These are phyloP conservation scores for Mycocalia duriaeana DNA, from an alignment of 1,284 basidiomycete species.

Conservation along the genomic window DNA sequence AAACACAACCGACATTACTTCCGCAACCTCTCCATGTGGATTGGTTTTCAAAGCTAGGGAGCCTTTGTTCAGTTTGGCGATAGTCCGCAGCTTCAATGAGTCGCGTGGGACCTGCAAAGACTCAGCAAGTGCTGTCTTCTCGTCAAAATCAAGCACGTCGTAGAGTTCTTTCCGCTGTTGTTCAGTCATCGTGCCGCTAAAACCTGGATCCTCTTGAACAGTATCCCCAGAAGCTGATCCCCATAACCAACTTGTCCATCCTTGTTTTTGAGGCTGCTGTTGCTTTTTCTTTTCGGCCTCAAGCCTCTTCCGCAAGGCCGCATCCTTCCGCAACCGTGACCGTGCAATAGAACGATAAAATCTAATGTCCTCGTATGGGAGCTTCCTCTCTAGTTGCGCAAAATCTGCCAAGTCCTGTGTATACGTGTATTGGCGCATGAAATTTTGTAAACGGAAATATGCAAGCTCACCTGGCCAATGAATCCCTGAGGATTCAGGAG, in stretches of 20 bases:
- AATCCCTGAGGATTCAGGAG: slow-evolving; percentile 43
- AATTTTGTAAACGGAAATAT: no score
- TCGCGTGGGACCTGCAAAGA: slow-evolving; percentile 74
- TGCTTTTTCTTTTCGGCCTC: slow-evolving; percentile 68
- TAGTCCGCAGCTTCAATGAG: slow-evolving; percentile 76
- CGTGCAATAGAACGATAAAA: slow-evolving; percentile 97
- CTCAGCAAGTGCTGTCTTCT: slow-evolving; percentile 69
- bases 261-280: slow-evolving; percentile 44
- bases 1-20: slow-evolving; percentile 88
- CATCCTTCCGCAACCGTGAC: slow-evolving; percentile 84
- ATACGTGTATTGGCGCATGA: slow-evolving; percentile 7
- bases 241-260: slow-evolving; percentile 88
- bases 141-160: slow-evolving; percentile 92
- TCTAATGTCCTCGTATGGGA: slow-evolving; percentile 93
- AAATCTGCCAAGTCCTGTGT: slow-evolving; percentile 62
- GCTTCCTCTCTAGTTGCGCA: slow-evolving; percentile 72
- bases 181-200: slow-evolving; percentile 77
- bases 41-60: slow-evolving; percentile 79
- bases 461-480: slow-evolving; percentile 37
- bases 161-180: slow-evolving; percentile 93
- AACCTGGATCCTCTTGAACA: slow-evolving; percentile 44
- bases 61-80: slow-evolving; percentile 80
- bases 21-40: slow-evolving; percentile 56
- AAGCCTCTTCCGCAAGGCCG: slow-evolving; percentile 60
- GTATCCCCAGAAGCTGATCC: slow-evolving; percentile 45